Evolutionary conservation across 2,329 filamentous ascomycete species (phyloP).

Genomic region (Alternaria postmessia): DNA sequence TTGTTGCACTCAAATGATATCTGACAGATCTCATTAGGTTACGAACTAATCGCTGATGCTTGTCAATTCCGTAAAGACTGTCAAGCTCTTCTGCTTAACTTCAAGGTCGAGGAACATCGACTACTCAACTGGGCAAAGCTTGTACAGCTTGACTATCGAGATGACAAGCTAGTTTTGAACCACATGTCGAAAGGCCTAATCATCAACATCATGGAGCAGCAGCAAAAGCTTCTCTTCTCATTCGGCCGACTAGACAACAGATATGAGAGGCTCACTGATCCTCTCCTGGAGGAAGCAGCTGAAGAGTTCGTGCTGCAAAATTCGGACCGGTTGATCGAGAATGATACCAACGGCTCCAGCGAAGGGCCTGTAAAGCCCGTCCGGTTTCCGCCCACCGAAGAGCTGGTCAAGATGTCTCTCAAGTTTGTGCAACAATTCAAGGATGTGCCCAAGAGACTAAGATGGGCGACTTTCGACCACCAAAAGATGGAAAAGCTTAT

Average conservation of each 20-base stretch:
- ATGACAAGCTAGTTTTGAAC: slow-evolving; percentile 44
- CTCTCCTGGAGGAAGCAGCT: slow-evolving; percentile 36
- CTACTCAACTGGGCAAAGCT: slow-evolving; percentile 50
- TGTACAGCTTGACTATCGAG: slow-evolving; percentile 43
- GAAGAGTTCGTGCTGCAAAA: slow-evolving; percentile 26
- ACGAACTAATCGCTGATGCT: slow-evolving; percentile 50
- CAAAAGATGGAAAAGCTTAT: slow-evolving; percentile 45
- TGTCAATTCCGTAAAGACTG: slow-evolving; percentile 42
- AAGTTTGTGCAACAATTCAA: slow-evolving; percentile 38
- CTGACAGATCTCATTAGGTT: slow-evolving; percentile 33
- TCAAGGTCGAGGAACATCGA: slow-evolving; percentile 50
- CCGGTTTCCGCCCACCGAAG: slow-evolving; percentile 43
- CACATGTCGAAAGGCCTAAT: slow-evolving; percentile 45
- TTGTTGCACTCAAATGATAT: not conserved
- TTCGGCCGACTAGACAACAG: slow-evolving; percentile 45
- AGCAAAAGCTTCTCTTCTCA: slow-evolving; percentile 39
- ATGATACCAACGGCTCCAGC: slow-evolving; percentile 10
- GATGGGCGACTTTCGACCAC: slow-evolving; percentile 45
- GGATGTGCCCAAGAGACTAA: slow-evolving; percentile 36
- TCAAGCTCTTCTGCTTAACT: slow-evolving; percentile 46
- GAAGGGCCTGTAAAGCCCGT: slow-evolving; percentile 31
- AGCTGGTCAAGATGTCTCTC: slow-evolving; percentile 40
- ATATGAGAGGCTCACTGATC: slow-evolving; percentile 40
- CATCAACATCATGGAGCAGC: slow-evolving; percentile 48
- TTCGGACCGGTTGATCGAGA: slow-evolving; percentile 22